phyloP scores from a whole-genome alignment of 495 filamentous ascomycete species.

The Tuber borchii region DNA sequence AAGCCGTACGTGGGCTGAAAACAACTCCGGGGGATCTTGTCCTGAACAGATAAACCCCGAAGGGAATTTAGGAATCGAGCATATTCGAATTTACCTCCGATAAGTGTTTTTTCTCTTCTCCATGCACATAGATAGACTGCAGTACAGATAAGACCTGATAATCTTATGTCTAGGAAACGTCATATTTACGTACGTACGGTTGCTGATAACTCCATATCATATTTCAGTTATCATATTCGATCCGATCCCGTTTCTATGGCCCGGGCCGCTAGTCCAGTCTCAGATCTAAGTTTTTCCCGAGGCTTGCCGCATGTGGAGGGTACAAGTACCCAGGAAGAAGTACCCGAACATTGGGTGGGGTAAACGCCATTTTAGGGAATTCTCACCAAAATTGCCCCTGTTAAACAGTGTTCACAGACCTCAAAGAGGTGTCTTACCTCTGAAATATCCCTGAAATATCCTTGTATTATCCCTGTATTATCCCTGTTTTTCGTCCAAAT shows the following conservation, averaged over 20 bases:
- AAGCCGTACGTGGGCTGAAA: neutral
- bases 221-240: neutral
- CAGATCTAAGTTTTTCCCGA: neutral
- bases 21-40: neutral
- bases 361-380: too few species aligned
- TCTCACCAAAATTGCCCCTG: too few species aligned
- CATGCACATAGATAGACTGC: neutral
- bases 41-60: neutral
- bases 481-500: too few species aligned
- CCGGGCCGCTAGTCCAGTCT: neutral
- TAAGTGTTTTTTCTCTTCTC: neutral
- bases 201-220: neutral
- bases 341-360: too few species aligned
- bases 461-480: too few species aligned
- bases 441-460: too few species aligned
- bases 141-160: neutral
- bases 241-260: neutral
- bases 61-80: neutral
- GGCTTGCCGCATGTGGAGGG: neutral
- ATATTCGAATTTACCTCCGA: neutral
- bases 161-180: neutral
- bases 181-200: neutral
- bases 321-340: too few species aligned
- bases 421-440: too few species aligned
- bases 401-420: too few species aligned